Evolutionary conservation across 2,329 filamentous ascomycete genomes (phyloP).

Genomic region (Clonostachys rhizophaga): DNA sequence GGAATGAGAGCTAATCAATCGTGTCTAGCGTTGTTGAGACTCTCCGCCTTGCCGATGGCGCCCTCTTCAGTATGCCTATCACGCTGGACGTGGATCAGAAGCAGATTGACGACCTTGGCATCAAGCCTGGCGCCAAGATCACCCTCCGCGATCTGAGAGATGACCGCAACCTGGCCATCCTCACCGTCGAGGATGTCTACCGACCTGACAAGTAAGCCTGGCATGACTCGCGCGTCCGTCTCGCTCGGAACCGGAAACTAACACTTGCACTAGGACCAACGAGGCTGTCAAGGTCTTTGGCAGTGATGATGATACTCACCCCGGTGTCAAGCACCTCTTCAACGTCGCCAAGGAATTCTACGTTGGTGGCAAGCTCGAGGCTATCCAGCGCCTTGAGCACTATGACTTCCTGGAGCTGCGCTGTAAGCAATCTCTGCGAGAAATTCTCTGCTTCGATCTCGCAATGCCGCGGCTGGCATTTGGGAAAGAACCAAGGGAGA

Average conservation of each 20-base stretch:
- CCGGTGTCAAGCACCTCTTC: conserved; percentile 87
- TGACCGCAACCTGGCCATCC: conserved; percentile 91
- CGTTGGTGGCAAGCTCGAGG: conserved; percentile 92
- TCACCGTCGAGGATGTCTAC: conserved; percentile 95
- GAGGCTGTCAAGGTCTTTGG: conserved; percentile 96
- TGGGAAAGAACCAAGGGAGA: neutral
- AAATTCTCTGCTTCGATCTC: too few relatives aligned
- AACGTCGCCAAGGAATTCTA: conserved; percentile 81
- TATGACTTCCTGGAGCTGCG: conserved; percentile 98
- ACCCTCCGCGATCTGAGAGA: conserved; percentile 94
- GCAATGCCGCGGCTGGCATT: too few relatives aligned
- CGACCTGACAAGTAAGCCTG: conserved; percentile 79
- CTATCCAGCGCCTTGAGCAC: conserved; percentile 91
- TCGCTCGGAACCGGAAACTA: conserved; percentile 5
- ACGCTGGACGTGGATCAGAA: conserved; percentile 79
- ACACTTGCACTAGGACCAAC: conserved; percentile 53
- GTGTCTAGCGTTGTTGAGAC: conserved; percentile 76
- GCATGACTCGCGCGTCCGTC: neutral
- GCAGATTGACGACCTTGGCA: conserved; percentile 67
- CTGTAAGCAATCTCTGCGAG: conserved; percentile 51
- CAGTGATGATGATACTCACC: conserved; percentile 83
- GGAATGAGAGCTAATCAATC: conserved; percentile 6
- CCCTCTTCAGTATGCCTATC: conserved; percentile 95
- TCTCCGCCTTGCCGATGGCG: conserved; percentile 80
- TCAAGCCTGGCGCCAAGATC: conserved; percentile 78